A percentile compares a stretch with the other conserved stretches of the same genome.
Evolutionary conservation across 2,329 filamentous ascomycete species (phyloP).

Genomic region (Fusarium keratoplasticum): DNA sequence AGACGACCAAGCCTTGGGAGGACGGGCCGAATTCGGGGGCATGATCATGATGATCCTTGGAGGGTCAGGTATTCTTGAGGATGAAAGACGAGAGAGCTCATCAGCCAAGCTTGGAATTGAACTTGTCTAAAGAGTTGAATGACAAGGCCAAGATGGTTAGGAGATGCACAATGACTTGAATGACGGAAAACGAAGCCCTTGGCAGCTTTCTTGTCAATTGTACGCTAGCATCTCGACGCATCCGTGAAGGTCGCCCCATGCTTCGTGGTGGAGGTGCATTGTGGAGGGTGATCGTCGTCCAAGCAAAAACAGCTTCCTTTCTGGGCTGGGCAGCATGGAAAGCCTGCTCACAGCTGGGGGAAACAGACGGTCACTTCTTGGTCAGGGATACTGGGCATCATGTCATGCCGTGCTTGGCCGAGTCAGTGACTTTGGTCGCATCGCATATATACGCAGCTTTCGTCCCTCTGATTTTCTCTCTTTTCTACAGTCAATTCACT

Average conservation of each 20-base stretch:
- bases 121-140: neutral
- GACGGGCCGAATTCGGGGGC: conserved; percentile 12
- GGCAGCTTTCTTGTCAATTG: neutral
- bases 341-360: conserved; percentile 21
- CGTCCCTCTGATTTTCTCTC: neutral
- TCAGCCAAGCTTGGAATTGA: neutral
- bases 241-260: neutral
- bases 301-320: conserved; percentile 24
- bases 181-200: neutral
- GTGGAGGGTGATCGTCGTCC: conserved; percentile 21
- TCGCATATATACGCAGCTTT: conserved; percentile 6
- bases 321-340: conserved; percentile 20
- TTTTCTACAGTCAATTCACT: neutral
- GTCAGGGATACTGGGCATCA: conserved; percentile 8
- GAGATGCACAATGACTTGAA: neutral
- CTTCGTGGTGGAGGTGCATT: conserved; percentile 2
- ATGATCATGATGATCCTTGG: conserved; percentile 2
- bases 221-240: neutral
- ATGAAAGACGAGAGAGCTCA: neutral
- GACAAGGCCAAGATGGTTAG: neutral
- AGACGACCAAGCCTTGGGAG: neutral
- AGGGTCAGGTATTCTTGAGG: neutral
- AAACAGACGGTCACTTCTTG: neutral
- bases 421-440: conserved; percentile 6
- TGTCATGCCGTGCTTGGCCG: conserved; percentile 33